Conservation (phyloP, 768 basidiomycete species). For the Mycena vulgaris region DNA sequence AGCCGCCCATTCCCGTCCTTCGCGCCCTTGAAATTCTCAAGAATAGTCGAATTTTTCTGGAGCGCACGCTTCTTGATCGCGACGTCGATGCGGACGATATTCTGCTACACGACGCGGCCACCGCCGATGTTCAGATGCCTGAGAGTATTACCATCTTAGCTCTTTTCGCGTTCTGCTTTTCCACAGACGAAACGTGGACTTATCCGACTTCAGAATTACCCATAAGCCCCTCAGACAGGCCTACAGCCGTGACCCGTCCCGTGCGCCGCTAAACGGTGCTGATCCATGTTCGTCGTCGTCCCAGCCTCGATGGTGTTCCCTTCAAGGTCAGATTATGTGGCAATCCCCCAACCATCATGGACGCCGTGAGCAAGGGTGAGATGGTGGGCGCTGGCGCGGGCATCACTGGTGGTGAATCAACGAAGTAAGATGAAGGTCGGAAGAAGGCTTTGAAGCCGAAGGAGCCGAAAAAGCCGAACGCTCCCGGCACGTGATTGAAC, state of each 20-base stretch:
- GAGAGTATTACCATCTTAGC: neutral
- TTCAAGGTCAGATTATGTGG: slow-evolving; percentile 75
- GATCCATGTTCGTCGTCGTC: slow-evolving; percentile 91
- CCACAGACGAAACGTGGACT: slow-evolving; percentile 47
- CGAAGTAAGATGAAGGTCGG: no score
- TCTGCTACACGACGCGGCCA: slow-evolving; percentile 96
- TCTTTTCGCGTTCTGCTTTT: no score
- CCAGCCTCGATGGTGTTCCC: slow-evolving; percentile 93
- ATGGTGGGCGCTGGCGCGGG: no score
- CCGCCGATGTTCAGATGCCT: slow-evolving; percentile 97
- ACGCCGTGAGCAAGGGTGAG: no score
- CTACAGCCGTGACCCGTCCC: slow-evolving; percentile 95
- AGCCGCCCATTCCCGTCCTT: slow-evolving; percentile 88
- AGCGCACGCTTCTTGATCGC: slow-evolving; percentile 91
- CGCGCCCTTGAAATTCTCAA: slow-evolving; percentile 82
- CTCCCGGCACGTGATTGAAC: no score
- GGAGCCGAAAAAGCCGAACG: no score
- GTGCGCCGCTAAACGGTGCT: slow-evolving; percentile 84
- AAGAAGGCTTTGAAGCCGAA: no score
- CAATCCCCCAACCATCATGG: slow-evolving; percentile 97
- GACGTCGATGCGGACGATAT: slow-evolving; percentile 96
- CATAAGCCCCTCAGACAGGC: slow-evolving; percentile 95
- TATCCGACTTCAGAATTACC: slow-evolving; percentile 98
- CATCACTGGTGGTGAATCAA: no score
- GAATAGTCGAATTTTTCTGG: slow-evolving; percentile 83